phyloP scores from a whole-genome alignment of 805 yeast species.

The Candida ascalaphidarum region DNA sequence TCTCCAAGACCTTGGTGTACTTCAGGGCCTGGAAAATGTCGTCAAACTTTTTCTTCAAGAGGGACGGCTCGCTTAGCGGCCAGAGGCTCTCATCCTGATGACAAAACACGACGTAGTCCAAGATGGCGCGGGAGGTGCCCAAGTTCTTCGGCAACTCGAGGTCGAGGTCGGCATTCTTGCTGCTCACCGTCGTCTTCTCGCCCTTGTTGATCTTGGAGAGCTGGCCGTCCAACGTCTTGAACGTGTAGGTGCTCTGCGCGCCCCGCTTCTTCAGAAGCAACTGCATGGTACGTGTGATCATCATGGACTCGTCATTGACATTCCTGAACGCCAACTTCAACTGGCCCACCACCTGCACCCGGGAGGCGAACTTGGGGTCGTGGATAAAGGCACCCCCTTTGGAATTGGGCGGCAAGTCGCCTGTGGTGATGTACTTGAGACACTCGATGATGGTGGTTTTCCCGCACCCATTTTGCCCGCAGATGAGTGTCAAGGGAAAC shows the following conservation, averaged over 20 bases:
- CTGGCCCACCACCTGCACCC: constrained; percentile 77
- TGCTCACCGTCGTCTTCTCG: constrained; percentile 64
- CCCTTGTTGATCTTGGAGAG: constrained; percentile 58
- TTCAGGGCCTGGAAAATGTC: constrained; percentile 94
- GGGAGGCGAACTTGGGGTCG: constrained; percentile 77
- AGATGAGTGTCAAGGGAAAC: constrained; percentile 83
- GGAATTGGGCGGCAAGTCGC: constrained; percentile 90
- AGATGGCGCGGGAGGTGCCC: constrained; percentile 81
- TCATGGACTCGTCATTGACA: constrained; percentile 68
- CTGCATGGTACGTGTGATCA: constrained; percentile 80
- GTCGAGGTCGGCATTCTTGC: constrained; percentile 81
- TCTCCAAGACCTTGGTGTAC: constrained; percentile 84
- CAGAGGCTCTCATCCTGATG: constrained; percentile 96
- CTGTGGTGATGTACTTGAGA: constrained; percentile 88
- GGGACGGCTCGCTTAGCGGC: constrained; percentile 92
- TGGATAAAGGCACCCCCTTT: constrained; percentile 95
- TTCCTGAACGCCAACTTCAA: constrained; percentile 79
- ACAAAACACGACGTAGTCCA: constrained; percentile 91
- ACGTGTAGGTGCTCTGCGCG: constrained; percentile 37
- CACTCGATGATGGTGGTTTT: constrained; percentile 96
- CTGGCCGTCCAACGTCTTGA: constrained; percentile 90
- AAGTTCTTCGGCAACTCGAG: constrained; percentile 68
- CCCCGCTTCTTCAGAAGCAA: constrained; percentile 50
- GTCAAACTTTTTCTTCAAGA: constrained; percentile 84
- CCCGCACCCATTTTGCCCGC: constrained; percentile 95